Evolutionary conservation across 805 yeast genomes (phyloP), one percentile per base, ranked within the genome.

Genomic region (Zygoascus biomembranicola): DNA sequence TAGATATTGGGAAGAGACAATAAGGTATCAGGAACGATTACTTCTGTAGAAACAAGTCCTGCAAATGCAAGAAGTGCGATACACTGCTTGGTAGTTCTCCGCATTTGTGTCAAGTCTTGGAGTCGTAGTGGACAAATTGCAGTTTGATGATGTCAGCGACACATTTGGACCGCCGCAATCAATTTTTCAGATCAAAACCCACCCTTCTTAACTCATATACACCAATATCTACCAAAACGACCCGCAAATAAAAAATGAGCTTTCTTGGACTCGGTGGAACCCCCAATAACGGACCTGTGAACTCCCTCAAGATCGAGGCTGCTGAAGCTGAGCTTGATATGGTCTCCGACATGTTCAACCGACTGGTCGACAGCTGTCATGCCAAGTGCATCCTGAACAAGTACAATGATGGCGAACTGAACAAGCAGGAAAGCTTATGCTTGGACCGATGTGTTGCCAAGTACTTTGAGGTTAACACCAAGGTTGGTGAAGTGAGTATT

Each of bases 241-340:
- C 3, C 39, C 39, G 16, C 39, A 35, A 35, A 47, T n/a, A 45
- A 13, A 57, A 44, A 49, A 70, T 70, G 73, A 68, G 73, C 43
- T 70, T 70, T 58, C 65, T 70, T 16, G 84, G 84, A 64, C 70
- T 79, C 60, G 81, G 81, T 55, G 80, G 80, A 52, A 65, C 73
- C 55, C 77, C 78, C 49, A 70, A 68, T 56, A 69, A 68, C 57
- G 63, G 64, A 41, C 45, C 55, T 37, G 67, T 63, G 52, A 63
- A 67, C 59, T 59, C 59, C 43, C 52, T 61, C 47, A 72, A 72
- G 66, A 56, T 72, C 56, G 70, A 70, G 49, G 96, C 96, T 61
- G 99, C 99, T 51, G 98, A 92, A 74, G 87, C 96, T 54, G 99
- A 92, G 72, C 79, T 92, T 61, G 99, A 92, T 70, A 85, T 94